A percentile compares a stretch with the other conserved stretches of the same genome.
phyloP scores from a whole-genome alignment of 2,329 filamentous ascomycete genomes.

The Fusarium veterinarium region DNA sequence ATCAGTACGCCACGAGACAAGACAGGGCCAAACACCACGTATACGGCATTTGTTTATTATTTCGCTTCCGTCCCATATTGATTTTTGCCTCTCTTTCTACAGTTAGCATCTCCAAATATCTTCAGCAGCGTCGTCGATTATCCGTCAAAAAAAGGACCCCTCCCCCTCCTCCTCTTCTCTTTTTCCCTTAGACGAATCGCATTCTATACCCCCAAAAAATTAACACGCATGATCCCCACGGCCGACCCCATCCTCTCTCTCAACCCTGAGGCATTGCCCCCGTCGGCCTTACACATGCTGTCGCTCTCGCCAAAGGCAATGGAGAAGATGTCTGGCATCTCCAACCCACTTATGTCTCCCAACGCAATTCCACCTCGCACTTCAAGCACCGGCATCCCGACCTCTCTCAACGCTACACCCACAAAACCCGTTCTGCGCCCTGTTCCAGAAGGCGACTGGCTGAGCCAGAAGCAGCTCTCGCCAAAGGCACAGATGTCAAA shows the following conservation, averaged over 20 bases:
- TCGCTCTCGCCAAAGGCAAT: conserved; percentile 38
- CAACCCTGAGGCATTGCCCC: conserved; percentile 31
- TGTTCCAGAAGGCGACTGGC: conserved; percentile 72
- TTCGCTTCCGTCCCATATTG: background rate
- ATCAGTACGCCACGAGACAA: conserved; percentile 10
- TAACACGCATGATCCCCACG: conserved; percentile 39
- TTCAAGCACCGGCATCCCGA: conserved; percentile 60
- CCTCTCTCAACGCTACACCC: conserved; percentile 47
- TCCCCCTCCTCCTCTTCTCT: conserved; percentile 6
- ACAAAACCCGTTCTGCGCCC: conserved; percentile 57
- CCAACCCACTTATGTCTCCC: conserved; percentile 56
- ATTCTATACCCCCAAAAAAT: conserved; percentile 24
- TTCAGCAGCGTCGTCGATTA: conserved; percentile 11
- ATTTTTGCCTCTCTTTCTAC: background rate
- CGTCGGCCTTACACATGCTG: conserved; percentile 38
- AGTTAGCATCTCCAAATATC: conserved; percentile 8
- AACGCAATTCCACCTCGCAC: conserved; percentile 79
- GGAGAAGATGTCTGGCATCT: conserved; percentile 40
- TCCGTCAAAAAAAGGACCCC: background rate
- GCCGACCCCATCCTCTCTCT: conserved; percentile 34
- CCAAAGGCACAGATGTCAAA: conserved; percentile 17
- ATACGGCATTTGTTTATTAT: conserved; percentile 15
- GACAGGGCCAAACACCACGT: conserved; percentile 2
- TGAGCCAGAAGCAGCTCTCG: conserved; percentile 54
- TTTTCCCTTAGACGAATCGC: conserved; percentile 12